A percentile compares a stretch with the other conserved stretches of the same genome.
Evolutionary conservation across 2,329 filamentous ascomycete genomes (phyloP).

Genomic region (Alternaria novae-zelandiae): DNA sequence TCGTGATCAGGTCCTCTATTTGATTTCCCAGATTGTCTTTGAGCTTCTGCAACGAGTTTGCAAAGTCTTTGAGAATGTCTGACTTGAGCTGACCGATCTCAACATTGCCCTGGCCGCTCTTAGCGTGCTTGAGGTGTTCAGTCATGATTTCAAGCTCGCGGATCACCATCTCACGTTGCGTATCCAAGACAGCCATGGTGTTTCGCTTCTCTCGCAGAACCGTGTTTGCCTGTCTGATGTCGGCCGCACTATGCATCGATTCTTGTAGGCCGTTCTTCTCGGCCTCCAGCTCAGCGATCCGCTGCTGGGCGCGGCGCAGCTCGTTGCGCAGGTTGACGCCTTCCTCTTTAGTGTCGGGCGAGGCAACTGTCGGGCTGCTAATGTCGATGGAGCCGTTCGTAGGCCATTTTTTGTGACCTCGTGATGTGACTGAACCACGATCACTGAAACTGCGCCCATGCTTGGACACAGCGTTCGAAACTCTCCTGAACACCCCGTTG

Average conservation of each 20-base stretch:
- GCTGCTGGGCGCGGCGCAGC: conserved; percentile 79
- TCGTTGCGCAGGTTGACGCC: conserved; percentile 66
- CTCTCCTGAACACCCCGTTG: conserved; percentile 72
- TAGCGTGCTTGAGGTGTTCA: conserved; percentile 84
- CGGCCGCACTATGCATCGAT: conserved; percentile 63
- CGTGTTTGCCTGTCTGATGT: conserved; percentile 79
- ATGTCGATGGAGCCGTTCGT: conserved; percentile 59
- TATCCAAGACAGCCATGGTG: conserved; percentile 92
- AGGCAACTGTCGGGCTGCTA: conserved; percentile 73
- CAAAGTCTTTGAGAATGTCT: conserved; percentile 67
- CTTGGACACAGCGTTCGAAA: conserved; percentile 86
- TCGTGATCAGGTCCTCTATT: conserved; percentile 89
- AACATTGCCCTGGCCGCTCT: conserved; percentile 77
- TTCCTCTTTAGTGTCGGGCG: conserved; percentile 58
- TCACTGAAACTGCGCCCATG: conserved; percentile 90
- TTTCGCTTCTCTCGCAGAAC: conserved; percentile 92
- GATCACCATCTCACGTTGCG: conserved; percentile 94
- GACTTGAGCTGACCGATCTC: conserved; percentile 75
- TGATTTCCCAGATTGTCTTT: conserved; percentile 78
- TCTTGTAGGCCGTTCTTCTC: conserved; percentile 67
- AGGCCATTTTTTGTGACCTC: conserved; percentile 49
- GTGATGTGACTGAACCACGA: conserved; percentile 48
- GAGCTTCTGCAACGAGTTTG: conserved; percentile 67
- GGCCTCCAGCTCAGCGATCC: conserved; percentile 85
- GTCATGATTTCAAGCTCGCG: conserved; percentile 88